Evolutionary conservation across 129 eudicot species (phyloP), one percentile per base, ranked within the genome.

Genomic region (Rutidosis leptorrhynchoides): DNA sequence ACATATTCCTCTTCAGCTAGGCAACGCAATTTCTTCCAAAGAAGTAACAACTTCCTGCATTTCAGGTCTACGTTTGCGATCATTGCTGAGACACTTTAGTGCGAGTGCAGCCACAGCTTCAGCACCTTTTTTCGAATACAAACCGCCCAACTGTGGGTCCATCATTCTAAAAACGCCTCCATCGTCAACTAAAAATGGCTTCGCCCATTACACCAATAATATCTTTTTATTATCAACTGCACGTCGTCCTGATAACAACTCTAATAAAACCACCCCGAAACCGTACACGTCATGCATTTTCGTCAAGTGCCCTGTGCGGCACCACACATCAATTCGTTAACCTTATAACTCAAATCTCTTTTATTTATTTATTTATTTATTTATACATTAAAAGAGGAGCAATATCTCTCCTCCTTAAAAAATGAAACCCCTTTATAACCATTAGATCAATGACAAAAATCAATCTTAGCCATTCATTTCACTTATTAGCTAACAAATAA

Each of bases 181-280:
- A 20, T 33, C 63, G 64, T 89, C 96, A 7, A 72, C 33, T 29
- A 89, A 60, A 72, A 83, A 81, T 3, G 89, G 96, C 65, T 59
- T 81, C 24, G 85, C 90, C 96, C 96, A 89, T 16, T 89, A 90
- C 17, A 89, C 96, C 55, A 88, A 74, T 1, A n/a, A 81, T 80
- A 43, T 75, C 88, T 51, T 72, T 63, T 80, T 87, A 20, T 82
- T 93, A 6, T 72, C 88, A 64, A 80, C 65, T 15, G 88, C 85
- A 19, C 96, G 83, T 64, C 79, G 75, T 37, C 96, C 96, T 4
- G 96, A 84, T 3, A 88, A 46, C 55, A 88, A 74, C 64, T 88
- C 96, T 27, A 88, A 28, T 25, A 88, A 52, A 12, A 89, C 87
- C 27, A 89, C 94, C 59, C 96, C 96, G n/a, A 78, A 89, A 68